Evolutionary conservation across 306 rosid genomes (phyloP), one percentile per base, ranked within the genome.

Genomic region (Herpetospermum pedunculosum): DNA sequence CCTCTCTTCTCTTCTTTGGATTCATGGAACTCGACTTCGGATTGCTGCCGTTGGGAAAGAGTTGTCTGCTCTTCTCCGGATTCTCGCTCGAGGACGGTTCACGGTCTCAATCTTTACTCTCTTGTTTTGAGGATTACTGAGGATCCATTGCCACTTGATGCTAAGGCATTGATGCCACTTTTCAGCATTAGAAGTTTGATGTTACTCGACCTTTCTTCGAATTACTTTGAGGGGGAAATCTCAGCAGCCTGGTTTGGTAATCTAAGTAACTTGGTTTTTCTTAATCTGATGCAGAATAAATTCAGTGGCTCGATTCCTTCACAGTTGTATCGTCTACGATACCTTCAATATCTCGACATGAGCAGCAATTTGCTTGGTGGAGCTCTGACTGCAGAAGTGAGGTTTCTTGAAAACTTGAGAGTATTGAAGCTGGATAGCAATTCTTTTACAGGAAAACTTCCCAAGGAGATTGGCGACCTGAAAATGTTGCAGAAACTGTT

Each of bases 41-140:
- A 80, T 59, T 70, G 80, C 65, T 80, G 83, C 47, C 30, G 13
- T 8, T 80, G 83, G 83, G 68, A 70, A 10, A 43, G 80, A n/a
- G 80, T 80, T 32, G 37, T 49, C 14, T 52, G 77, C 41, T 62
- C 60, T 63, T 37, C 63, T 30, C 23, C 30, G 0, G 11, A 18
- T 23, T 44, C 78, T 5, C 41, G 44, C 32, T 60, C 68, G 5
- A 75, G 57, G n/a, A 47, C 9, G 54, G 67, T 75, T 13, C 26
- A 15, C 5, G 75, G 60, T 53, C 71, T 80, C 1, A 6, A 40
- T 52, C 80, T 72, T 47, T 55, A 75, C 50, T 69, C 79, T 12
- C 73, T 75, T 32, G 70, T 38, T 48, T 28, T 26, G 38, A 34
- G 37, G 57, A 29, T 48, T 7, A 10, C 41, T 34, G 52, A 28